Evolutionary conservation across 192 early-diverging fungal genomes (phyloP).

Genomic region (Backusella mclennaniae): DNA sequence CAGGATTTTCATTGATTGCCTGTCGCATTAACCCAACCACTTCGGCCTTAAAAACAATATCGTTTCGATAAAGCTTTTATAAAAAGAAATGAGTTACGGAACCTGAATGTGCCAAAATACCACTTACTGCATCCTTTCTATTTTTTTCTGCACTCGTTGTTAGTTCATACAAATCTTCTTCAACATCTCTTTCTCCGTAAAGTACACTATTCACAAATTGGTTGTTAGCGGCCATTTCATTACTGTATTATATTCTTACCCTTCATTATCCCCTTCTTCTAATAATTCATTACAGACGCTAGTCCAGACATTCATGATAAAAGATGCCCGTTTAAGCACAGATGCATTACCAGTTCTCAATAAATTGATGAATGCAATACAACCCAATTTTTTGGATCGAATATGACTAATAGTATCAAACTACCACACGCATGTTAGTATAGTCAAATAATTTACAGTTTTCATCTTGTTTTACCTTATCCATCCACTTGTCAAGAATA

Average conservation of each 20-base stretch:
- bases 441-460: neutral
- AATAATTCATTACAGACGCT: slow-evolving; percentile 62
- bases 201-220: slow-evolving; percentile 36
- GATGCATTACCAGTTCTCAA: slow-evolving; percentile 46
- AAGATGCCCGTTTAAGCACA: slow-evolving; percentile 46
- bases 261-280: slow-evolving; percentile 54
- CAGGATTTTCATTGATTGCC: slow-evolving; percentile 41
- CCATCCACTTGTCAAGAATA: slow-evolving; percentile 60
- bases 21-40: slow-evolving; percentile 51
- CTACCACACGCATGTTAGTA: slow-evolving; percentile 33
- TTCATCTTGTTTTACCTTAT: slow-evolving; percentile 49
- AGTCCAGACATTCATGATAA: slow-evolving; percentile 57
- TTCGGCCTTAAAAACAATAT: slow-evolving; percentile 60
- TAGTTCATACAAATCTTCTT: slow-evolving; percentile 44
- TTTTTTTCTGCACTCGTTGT: slow-evolving; percentile 52
- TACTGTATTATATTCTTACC: slow-evolving; percentile 37
- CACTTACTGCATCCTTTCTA: slow-evolving; percentile 41
- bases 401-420: slow-evolving; percentile 76
- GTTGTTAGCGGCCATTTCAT: neutral
- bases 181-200: slow-evolving; percentile 48
- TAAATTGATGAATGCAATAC: slow-evolving; percentile 60
- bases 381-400: slow-evolving; percentile 63
- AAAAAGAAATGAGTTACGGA: too few relatives aligned
- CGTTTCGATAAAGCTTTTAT: slow-evolving; percentile 46
- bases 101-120: neutral